These are phyloP conservation scores for Rugonectria rugulosa DNA, from an alignment of 2,329 filamentous ascomycete genomes.

Conservation along the genomic window DNA sequence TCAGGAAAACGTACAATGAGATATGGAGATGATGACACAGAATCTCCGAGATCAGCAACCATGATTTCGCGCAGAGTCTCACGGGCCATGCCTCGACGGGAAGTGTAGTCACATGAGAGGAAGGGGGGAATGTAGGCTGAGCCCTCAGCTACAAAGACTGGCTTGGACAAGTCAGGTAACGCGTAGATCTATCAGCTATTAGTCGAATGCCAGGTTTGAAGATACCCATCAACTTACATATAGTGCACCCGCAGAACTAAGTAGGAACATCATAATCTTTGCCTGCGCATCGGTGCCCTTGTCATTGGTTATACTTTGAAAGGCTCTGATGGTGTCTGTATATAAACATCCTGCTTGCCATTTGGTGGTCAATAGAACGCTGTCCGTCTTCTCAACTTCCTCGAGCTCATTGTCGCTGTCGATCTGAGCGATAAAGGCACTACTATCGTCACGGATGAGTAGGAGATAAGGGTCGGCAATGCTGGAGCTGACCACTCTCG, in stretches of 20 bases:
- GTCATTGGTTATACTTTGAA: constrained; percentile 53
- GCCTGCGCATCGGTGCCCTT: constrained; percentile 50
- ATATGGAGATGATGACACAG: constrained; percentile 74
- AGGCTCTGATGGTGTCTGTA: constrained; percentile 66
- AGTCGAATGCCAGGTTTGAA: background rate
- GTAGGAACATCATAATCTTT: constrained; percentile 76
- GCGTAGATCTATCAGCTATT: constrained; percentile 70
- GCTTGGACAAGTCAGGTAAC: constrained; percentile 74
- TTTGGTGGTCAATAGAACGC: constrained; percentile 64
- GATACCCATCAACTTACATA: constrained; percentile 62
- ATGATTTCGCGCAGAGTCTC: constrained; percentile 81
- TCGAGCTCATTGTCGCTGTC: constrained; percentile 83
- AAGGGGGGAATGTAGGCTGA: constrained; percentile 80
- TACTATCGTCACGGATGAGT: constrained; percentile 83
- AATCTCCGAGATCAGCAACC: constrained; percentile 84
- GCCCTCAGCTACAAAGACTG: constrained; percentile 78
- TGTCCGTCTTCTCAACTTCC: constrained; percentile 73
- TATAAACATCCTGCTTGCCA: constrained; percentile 90
- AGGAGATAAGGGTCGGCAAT: constrained; percentile 88
- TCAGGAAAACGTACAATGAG: constrained; percentile 70
- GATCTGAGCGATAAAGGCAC: constrained; percentile 79
- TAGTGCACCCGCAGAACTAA: constrained; percentile 77
- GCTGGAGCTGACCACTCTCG: constrained; percentile 79
- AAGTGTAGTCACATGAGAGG: constrained; percentile 73
- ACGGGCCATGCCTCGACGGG: constrained; percentile 73